Base-by-base conservation (phyloP, 305 asterid species). In the Salvia sclarea region DNA sequence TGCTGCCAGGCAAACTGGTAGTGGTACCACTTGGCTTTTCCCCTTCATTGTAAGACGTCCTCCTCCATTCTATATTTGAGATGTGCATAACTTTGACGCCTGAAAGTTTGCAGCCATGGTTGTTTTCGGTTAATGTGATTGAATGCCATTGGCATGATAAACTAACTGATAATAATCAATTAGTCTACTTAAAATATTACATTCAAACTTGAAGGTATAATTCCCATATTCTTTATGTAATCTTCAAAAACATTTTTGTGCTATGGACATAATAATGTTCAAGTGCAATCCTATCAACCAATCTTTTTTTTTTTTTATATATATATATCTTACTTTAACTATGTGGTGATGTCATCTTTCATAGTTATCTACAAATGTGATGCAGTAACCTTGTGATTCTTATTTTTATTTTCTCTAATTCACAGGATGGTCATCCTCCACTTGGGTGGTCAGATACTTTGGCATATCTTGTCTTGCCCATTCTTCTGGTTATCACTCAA, bases 381-480 rank as follows among this genome's bases (percentile, higher is more conserved):
- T 35, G 30, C 57, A 47, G 9, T 45, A 28, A n/a, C 53, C 18
- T 69, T 54, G 47, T 66, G 35, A 54, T 68, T 63, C 41, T 33
- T 24, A 54, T 44, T 52, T 72, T 57, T 52, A 63, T 40, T 65
- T 71, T 49, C 68, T 31, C 8, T 40, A 20, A 41, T 4, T n/a
- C 17, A 25, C 83, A 94, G 99, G 98, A 94, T 78, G 99, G 99
- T 57, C 99, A 91, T 66, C 99, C 99, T 67, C 96, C 99, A 11
- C 97, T 94, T 65, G 99, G 98, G 69, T 91, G 97, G 99, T 74
- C 97, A 1, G 96, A 94, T 78, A 91, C 99, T 60, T 78, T 94
- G 71, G 96, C 95, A 12, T 94, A 94, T 78, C 98, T 94, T 61
- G 97, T 88, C 58, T 83, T 94, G 80, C 99, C 98, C 35, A 79